Evolutionary conservation across 768 basidiomycete species (phyloP).

Genomic region (Pulveroboletus frians): DNA sequence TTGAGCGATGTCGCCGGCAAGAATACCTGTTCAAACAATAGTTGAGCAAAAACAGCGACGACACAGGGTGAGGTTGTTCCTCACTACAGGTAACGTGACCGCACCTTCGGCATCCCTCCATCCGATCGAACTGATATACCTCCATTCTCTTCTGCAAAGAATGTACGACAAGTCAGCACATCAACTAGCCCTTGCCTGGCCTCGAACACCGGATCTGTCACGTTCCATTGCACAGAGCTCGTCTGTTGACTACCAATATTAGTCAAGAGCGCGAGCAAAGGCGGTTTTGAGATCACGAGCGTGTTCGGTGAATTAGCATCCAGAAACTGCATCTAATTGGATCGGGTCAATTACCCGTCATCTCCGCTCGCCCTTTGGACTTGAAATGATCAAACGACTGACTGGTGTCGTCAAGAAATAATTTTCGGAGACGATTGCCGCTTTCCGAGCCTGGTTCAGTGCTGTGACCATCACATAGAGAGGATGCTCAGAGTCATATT

Average conservation of each 20-base stretch:
- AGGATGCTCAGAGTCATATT: constrained; percentile 46
- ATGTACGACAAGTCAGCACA: constrained; percentile 43
- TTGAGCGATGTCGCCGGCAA: constrained; percentile 29
- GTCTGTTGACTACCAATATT: constrained; percentile 44
- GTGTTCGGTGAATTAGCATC: constrained; percentile 34
- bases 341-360: not conserved
- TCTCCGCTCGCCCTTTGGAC: not conserved
- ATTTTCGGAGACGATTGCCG: constrained; percentile 39
- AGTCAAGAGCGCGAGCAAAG: constrained; percentile 51
- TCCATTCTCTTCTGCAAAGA: constrained; percentile 37
- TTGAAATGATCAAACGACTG: constrained; percentile 7
- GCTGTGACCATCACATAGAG: constrained; percentile 42
- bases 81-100: not conserved
- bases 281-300: constrained; percentile 50
- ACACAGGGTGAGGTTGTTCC: not conserved
- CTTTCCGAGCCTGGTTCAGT: constrained; percentile 52
- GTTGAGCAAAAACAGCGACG: not conserved
- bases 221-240: constrained; percentile 36
- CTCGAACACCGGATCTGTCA: constrained; percentile 38
- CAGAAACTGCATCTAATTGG: constrained; percentile 43
- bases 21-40: constrained; percentile 27
- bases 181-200: constrained; percentile 45
- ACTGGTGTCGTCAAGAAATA: constrained; percentile 47
- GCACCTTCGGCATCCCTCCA: constrained; percentile 45
- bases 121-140: constrained; percentile 35